Base-by-base conservation (phyloP, 2,329 filamentous ascomycete genomes). In the Fusarium falciforme region DNA sequence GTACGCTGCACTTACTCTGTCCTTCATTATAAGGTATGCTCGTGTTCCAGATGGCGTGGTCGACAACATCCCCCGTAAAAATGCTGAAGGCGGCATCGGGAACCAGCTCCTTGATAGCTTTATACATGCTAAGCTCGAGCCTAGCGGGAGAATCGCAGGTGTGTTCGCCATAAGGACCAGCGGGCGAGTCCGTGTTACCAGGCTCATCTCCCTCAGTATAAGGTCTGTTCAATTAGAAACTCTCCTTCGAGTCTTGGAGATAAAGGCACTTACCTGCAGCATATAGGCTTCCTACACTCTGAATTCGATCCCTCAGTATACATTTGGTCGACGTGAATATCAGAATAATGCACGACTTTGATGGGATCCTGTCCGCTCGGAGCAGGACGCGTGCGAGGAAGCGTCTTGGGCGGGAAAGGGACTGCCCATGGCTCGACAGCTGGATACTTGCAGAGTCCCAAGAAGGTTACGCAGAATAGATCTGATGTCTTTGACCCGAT, bases 1-100 rank as follows among this genome's bases (percentile, higher is more conserved):
- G 6, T 20, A 10, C 14, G n/a, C 5, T n/a, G 9, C 12, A 66
- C 79, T 55, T 61, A 83, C 82, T 82, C 35, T 75, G 71, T 9
- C 79, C 60, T 17, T 75, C 67, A 54, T 84, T 84, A 63, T 80
- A 79, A 16, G 76, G 52, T 49, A 78, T 57, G 25, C 81, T 83
- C 3, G 85, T 87, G 63, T 84, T 82, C 87, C 87, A 88, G 58
- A 87, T 76, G 3, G 83, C 85, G 66, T 89, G 87, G 66, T 89
- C 87, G 11, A 90, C 83, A 31, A 91, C 84, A 68, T 91, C 89
- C 7, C 89, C 89, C 0, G 89, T 91, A 79, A 90, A 91, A 59
- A 91, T 83, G n/a, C 85, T 82, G 68, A 91, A 89, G 2, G 84
- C 83, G 0, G 87, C 85, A 66, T 88, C 81, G 1, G 85, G 85